Evolutionary conservation across 345 rosid genomes (phyloP).

Genomic region (Geranium brycei): DNA sequence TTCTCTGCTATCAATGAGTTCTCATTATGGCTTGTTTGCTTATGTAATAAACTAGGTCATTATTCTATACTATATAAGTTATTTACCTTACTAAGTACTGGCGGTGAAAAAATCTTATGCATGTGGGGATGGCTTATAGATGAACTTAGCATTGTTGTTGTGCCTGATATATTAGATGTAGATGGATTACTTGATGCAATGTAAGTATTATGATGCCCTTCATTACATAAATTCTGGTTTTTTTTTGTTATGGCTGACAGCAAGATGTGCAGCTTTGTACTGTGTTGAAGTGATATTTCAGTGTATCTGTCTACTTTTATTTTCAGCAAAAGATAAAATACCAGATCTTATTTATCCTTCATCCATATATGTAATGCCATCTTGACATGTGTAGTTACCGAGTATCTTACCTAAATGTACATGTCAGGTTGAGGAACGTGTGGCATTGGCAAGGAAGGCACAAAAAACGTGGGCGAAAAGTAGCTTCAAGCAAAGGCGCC

Average conservation of each 20-base stretch:
- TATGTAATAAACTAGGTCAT: too few species aligned
- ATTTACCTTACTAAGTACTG: background rate
- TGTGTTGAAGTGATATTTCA: too few species aligned
- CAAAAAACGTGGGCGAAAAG: conserved; percentile 86
- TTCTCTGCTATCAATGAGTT: too few species aligned
- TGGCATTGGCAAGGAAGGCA: conserved; percentile 77
- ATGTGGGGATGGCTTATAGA: background rate
- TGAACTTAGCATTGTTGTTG: background rate
- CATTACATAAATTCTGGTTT: background rate
- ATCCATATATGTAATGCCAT: background rate
- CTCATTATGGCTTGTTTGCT: too few species aligned
- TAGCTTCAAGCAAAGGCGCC: conserved; percentile 88
- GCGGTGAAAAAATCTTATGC: background rate
- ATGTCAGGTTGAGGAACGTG: conserved; percentile 64
- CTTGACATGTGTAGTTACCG: background rate
- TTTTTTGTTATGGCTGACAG: background rate
- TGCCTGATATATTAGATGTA: background rate
- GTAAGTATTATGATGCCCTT: background rate
- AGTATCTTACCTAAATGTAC: conserved; percentile 2
- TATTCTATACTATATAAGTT: background rate
- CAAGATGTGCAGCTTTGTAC: background rate
- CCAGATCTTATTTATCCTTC: too few species aligned
- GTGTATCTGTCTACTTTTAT: too few species aligned
- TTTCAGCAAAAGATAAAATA: too few species aligned
- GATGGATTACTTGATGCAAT: background rate